Conservation (phyloP, 2,329 filamentous ascomycete genomes). For the Fusarium staphyleae region DNA sequence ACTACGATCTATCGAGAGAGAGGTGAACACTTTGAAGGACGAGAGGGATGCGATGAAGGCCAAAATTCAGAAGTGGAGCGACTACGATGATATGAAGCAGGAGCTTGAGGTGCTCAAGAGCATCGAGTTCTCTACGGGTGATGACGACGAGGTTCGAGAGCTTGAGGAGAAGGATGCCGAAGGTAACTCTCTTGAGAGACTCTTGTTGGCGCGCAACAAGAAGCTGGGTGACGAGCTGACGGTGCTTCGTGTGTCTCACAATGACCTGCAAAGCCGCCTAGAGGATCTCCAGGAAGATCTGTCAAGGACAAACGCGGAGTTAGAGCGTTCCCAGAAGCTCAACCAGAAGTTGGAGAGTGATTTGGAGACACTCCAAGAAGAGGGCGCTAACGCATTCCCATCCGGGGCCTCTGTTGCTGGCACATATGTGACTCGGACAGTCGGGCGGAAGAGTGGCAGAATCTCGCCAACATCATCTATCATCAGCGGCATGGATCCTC, state of each 20-base stretch:
- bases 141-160: conserved; percentile 72
- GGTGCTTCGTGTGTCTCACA: conserved; percentile 89
- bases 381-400: conserved; percentile 82
- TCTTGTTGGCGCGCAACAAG: conserved; percentile 92
- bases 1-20: conserved; percentile 79
- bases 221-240: conserved; percentile 95
- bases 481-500: conserved; percentile 92
- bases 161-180: conserved; percentile 53
- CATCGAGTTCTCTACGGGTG: conserved; percentile 93
- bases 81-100: conserved; percentile 96
- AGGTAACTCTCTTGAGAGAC: conserved; percentile 86
- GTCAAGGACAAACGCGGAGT: conserved; percentile 80
- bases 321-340: conserved; percentile 83
- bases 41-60: conserved; percentile 81
- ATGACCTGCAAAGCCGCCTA: conserved; percentile 83
- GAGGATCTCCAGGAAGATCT: conserved; percentile 84
- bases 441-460: conserved; percentile 69
- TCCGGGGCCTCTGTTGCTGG: conserved; percentile 92
- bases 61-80: conserved; percentile 87
- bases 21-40: conserved; percentile 74
- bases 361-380: conserved; percentile 84
- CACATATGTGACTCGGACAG: conserved; percentile 75
- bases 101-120: conserved; percentile 97
- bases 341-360: conserved; percentile 93
- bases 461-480: conserved; percentile 96